phyloP scores from a whole-genome alignment of 805 yeast genomes.

The Candida koratica region DNA sequence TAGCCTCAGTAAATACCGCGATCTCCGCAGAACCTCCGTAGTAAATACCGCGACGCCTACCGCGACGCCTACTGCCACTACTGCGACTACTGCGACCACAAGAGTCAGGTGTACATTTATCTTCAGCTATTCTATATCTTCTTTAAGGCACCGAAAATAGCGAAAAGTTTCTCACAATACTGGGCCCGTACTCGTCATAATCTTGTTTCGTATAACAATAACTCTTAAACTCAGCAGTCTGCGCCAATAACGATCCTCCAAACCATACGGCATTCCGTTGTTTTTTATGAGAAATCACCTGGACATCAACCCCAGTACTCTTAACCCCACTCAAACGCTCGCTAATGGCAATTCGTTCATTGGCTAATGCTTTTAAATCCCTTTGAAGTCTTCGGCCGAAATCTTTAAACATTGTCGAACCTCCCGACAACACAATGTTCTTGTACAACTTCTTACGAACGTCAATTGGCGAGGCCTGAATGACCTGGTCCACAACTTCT shows the following conservation, averaged over 20 bases:
- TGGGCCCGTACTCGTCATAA: slow-evolving; percentile 97
- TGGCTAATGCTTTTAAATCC: slow-evolving; percentile 83
- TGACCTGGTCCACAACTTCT: slow-evolving; percentile 90
- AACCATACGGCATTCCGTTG: slow-evolving; percentile 99
- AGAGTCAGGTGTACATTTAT: background rate
- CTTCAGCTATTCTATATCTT: background rate
- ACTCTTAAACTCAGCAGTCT: slow-evolving; percentile 92
- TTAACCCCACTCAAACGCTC: slow-evolving; percentile 72
- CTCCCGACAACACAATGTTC: slow-evolving; percentile 95
- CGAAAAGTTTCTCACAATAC: slow-evolving; percentile 94
- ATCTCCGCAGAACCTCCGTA: too few relatives aligned
- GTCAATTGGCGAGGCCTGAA: slow-evolving; percentile 94
- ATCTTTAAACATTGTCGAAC: slow-evolving; percentile 98
- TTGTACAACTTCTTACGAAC: slow-evolving; percentile 95
- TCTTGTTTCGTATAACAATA: slow-evolving; percentile 96
- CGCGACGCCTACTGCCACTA: too few relatives aligned
- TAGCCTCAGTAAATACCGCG: too few relatives aligned
- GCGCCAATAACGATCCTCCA: slow-evolving; percentile 96
- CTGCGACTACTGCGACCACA: too few relatives aligned
- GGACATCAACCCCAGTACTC: slow-evolving; percentile 94
- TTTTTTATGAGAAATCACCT: slow-evolving; percentile 93
- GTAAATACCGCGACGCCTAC: too few relatives aligned
- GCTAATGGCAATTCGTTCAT: slow-evolving; percentile 78
- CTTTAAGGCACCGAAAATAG: slow-evolving; percentile 86
- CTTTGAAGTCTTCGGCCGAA: slow-evolving; percentile 97